Evolutionary conservation across 352 stramenopile genomes (phyloP), one percentile per base, ranked within the genome.

Genomic region (Pythium scleroteichum): DNA sequence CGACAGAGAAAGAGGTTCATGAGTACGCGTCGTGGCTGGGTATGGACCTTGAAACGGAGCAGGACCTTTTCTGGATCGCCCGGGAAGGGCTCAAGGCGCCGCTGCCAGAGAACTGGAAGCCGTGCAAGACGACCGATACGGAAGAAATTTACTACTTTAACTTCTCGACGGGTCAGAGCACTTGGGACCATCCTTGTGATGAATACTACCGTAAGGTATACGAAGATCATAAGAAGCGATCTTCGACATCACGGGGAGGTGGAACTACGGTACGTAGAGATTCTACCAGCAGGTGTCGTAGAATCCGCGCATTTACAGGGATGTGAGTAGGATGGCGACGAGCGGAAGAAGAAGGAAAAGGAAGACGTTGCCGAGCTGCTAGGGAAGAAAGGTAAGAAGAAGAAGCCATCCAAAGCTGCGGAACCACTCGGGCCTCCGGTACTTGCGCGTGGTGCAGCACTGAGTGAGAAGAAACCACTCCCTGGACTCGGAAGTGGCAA

Each of bases 81-180:
- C 84, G 92, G 19, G 93, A 98, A 71, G 93, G 93, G 2, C 75
- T 98, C 7, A 98, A 95, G 67, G 92, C 94, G 16, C 94, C 94
- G 26, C 72, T 98, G 12, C 94, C 92, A 33, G 81, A 97, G 57
- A 94, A 98, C 69, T 98, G 94, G 94, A 98, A 98, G 72, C 92
- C 93, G 13, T 98, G 93, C 73, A 98, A 98, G 73, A 97, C 90
- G 22, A 96, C 86, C 14, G 90, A 98, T 71, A 98, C 94, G 53
- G 89, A 97, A 32, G 94, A 98, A 69, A 97, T 98, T 59, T 98
- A 98, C 70, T 98, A 98, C 71, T 98, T 98, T 70, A 98, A 98
- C 71, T 98, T 98, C 66, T 75, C 83, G 14, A 79, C 73, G 9
- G 93, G 94, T 4, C 87, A 97, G 70, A 96, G 82, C 68, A 97